phyloP scores from a whole-genome alignment of 139 green algal genomes.

The Picochlorum costavermella region DNA sequence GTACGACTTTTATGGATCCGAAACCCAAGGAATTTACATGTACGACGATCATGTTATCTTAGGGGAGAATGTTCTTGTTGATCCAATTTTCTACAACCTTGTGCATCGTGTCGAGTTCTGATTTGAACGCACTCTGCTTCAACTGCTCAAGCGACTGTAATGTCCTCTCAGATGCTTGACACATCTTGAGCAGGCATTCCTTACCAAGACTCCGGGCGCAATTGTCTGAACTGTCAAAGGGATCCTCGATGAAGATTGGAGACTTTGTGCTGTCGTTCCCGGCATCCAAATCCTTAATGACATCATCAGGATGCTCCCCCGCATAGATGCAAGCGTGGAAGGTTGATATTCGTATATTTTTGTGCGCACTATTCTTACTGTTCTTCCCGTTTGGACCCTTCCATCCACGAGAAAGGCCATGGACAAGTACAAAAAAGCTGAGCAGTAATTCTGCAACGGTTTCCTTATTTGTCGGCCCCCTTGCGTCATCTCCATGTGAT shows the following conservation, averaged over 20 bases:
- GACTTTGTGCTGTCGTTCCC: constrained; percentile 15
- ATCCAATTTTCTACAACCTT: too few species aligned
- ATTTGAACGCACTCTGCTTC: too few species aligned
- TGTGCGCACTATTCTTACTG: background rate
- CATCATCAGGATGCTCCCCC: background rate
- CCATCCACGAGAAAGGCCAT: background rate
- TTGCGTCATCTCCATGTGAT: too few species aligned
- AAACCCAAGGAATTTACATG: too few species aligned
- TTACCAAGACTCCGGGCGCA: constrained; percentile 19
- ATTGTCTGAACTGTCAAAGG: constrained; percentile 32
- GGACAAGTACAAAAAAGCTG: background rate
- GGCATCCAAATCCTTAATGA: too few species aligned
- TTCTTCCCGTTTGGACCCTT: background rate
- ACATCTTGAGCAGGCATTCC: background rate
- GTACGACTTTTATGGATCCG: too few species aligned
- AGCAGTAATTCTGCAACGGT: background rate
- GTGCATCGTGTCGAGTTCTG: too few species aligned
- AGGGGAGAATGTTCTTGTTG: too few species aligned
- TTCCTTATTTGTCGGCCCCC: background rate
- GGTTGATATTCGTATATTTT: background rate
- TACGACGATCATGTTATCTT: too few species aligned
- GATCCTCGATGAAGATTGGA: constrained; percentile 22
- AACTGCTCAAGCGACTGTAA: too few species aligned
- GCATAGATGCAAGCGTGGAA: constrained; percentile 21
- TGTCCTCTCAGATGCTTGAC: too few species aligned